phyloP scores from a whole-genome alignment of 495 filamentous ascomycete species.

The Penicillium nucicola region DNA sequence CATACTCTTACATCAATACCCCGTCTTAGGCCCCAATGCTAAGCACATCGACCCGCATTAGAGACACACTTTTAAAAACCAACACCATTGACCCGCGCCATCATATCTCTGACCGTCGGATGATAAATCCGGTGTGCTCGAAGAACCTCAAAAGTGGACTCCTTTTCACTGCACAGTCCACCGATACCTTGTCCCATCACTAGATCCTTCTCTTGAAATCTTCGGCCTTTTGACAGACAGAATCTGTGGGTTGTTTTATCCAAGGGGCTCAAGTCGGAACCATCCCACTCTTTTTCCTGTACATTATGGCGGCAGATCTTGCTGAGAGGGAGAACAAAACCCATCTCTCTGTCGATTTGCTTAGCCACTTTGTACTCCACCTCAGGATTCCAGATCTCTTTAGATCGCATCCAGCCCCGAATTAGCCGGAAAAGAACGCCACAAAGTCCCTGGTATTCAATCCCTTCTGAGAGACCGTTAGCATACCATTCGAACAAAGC shows the following conservation, averaged over 20 bases:
- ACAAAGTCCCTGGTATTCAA: slow-evolving; percentile 16
- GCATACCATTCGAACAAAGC: neutral
- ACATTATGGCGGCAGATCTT: slow-evolving; percentile 28
- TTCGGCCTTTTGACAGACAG: slow-evolving; percentile 12
- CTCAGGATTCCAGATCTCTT: slow-evolving; percentile 6
- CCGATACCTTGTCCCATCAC: slow-evolving; percentile 5
- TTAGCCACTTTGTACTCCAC: slow-evolving; percentile 18
- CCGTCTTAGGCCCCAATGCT: slow-evolving; percentile 37
- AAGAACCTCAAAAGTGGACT: slow-evolving; percentile 38
- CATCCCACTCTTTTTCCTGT: slow-evolving; percentile 35
- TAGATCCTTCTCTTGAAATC: slow-evolving; percentile 7
- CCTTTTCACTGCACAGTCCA: slow-evolving; percentile 21
- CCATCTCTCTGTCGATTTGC: slow-evolving; percentile 28
- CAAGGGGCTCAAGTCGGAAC: slow-evolving; percentile 22
- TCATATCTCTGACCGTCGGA: slow-evolving; percentile 19
- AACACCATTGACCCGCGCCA: slow-evolving; percentile 29
- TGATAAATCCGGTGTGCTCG: slow-evolving; percentile 39
- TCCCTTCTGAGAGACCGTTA: slow-evolving; percentile 7
- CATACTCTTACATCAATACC: too few relatives aligned
- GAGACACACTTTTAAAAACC: slow-evolving; percentile 30
- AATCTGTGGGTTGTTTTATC: slow-evolving; percentile 18
- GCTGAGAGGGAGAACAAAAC: slow-evolving; percentile 4
- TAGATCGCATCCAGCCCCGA: slow-evolving; percentile 30
- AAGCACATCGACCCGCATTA: slow-evolving; percentile 18
- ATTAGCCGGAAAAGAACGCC: slow-evolving; percentile 35